Evolutionary conservation across 2,329 filamentous ascomycete species (phyloP), one percentile per base, ranked within the genome.

Genomic region (Aspergillus carbonarius): DNA sequence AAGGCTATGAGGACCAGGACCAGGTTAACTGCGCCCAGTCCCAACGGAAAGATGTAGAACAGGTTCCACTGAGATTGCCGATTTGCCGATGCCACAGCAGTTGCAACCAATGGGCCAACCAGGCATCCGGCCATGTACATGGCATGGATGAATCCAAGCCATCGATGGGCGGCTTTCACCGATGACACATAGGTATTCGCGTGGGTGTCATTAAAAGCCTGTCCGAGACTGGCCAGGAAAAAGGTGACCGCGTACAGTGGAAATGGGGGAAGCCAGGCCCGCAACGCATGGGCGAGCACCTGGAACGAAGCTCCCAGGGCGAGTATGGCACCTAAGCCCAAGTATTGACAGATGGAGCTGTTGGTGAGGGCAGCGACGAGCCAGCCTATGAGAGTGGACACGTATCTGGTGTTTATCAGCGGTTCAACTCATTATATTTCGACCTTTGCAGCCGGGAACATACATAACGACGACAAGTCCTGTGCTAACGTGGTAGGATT

Each of bases 181-280:
- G 79, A 76, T 0, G 82, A 78, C 0, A 87, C 85, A 58, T 85
- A 88, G 0, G 84, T 84, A 58, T 89, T 88, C 1, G 82, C 81
- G 20, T 87, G 84, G 0, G 85, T 82, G 62, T 89, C 87, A 59
- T 88, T 84, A 57, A 83, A 87, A 0, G 83, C 86, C 68, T 87
- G 85, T 0, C 86, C 86, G 0, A 87, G 66, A 9, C 81, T 82
- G 1, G 82, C 81, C 7, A 88, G 60, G 70, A 83, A 83, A 67
- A 88, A 89, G 0, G 83, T 84, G 2, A 82, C 67, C 0, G 80
- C 81, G 57, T 84, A 88, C 0, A 88, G 72, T 0, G 78, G 76
- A 50, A 88, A 86, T 0, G 84, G 83, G 0, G 85, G 81, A 1
- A 74, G 73, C 83, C 84, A 88, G 5, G 78, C 75, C 0, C 86